Conservation (phyloP, 225 moss, liverwort and hornwort genomes). For the Antitrichia curtipendula region DNA sequence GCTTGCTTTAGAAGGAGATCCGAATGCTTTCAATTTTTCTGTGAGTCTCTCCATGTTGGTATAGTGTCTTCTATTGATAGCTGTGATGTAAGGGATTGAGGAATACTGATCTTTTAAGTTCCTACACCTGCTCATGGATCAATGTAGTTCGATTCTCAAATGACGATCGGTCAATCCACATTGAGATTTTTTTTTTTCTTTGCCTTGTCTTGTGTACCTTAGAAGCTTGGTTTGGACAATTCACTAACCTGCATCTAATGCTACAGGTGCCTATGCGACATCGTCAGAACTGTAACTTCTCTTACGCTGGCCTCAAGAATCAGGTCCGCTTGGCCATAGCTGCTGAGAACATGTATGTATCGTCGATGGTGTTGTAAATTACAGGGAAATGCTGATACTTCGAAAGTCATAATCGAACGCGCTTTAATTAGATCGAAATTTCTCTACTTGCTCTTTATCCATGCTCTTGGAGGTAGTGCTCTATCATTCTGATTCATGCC, state of each 20-base stretch:
- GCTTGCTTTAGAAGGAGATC: conserved; percentile 73
- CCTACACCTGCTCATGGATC: not conserved
- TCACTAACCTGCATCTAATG: not conserved
- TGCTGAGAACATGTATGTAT: conserved; percentile 72
- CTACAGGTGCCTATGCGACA: conserved; percentile 52
- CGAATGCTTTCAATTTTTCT: conserved; percentile 60
- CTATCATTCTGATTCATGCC: not conserved
- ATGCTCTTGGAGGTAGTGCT: not conserved
- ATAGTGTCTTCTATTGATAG: not conserved
- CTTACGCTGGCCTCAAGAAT: conserved; percentile 95
- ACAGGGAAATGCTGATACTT: not conserved
- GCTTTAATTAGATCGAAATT: not conserved
- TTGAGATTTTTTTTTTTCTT: not conserved
- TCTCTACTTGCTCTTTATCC: not conserved
- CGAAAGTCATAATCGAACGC: not conserved
- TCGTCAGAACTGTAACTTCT: conserved; percentile 84
- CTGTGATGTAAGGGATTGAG: not conserved
- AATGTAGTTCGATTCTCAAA: not conserved
- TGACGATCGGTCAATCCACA: not conserved
- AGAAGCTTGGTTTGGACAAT: not conserved
- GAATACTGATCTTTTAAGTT: not conserved
- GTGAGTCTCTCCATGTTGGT: conserved; percentile 23
- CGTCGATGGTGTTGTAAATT: not conserved
- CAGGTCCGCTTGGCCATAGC: conserved; percentile 96
- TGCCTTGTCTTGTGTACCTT: not conserved